Evolutionary conservation across 2,329 filamentous ascomycete species (phyloP).

Genomic region (Fusarium nematophilum): DNA sequence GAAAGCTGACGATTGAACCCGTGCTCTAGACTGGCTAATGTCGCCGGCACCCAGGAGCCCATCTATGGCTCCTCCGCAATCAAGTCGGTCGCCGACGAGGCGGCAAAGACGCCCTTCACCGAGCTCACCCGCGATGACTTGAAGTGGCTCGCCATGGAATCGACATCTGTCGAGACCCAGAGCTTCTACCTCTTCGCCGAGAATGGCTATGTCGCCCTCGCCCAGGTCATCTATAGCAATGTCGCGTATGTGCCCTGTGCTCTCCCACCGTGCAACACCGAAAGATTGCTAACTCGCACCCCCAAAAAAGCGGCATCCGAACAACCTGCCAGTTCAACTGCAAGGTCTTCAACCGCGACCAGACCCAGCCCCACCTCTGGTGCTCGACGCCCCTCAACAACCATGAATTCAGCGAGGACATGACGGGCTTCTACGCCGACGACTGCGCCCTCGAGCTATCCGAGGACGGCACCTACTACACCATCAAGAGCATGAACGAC

Average conservation of each 20-base stretch:
- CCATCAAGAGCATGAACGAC: conserved; percentile 91
- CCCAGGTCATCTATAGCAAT: conserved; percentile 97
- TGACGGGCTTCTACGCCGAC: conserved; percentile 85
- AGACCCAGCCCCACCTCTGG: conserved; percentile 82
- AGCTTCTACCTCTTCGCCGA: conserved; percentile 91
- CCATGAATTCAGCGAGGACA: conserved; percentile 85
- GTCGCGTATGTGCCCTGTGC: conserved; percentile 74
- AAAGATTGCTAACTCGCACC: conserved; percentile 23
- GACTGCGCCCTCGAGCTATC: conserved; percentile 87
- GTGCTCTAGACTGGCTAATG: conserved; percentile 71
- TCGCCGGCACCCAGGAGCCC: conserved; percentile 95
- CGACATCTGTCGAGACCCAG: conserved; percentile 93
- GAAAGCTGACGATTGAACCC: conserved; percentile 35
- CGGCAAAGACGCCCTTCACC: conserved; percentile 81
- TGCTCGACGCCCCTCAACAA: conserved; percentile 83
- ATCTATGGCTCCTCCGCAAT: conserved; percentile 93
- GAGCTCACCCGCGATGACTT: conserved; percentile 82
- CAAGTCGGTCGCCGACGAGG: conserved; percentile 84
- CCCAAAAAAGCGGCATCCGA: conserved; percentile 82
- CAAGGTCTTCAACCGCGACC: conserved; percentile 87
- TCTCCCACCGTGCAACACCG: background rate
- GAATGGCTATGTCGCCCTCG: conserved; percentile 79
- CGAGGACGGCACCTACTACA: conserved; percentile 83
- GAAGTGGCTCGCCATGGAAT: conserved; percentile 84
- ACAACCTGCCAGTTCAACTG: conserved; percentile 94